A percentile compares a stretch with the other conserved stretches of the same genome.
Conservation (phyloP, 768 basidiomycete species). For the Mycena alexandri region DNA sequence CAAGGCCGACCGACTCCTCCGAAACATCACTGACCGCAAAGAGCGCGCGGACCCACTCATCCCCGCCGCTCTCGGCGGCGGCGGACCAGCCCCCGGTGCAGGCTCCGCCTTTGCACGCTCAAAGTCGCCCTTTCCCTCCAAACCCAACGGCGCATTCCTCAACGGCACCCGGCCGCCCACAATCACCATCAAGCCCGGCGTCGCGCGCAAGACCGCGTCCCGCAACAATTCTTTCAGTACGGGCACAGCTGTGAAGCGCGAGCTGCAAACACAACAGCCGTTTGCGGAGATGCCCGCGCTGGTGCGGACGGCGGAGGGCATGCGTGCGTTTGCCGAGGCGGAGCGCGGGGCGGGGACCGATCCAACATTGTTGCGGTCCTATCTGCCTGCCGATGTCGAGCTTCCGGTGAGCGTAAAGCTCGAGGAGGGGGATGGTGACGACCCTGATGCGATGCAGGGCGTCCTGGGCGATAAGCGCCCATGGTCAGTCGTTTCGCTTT, state of each 20-base stretch:
- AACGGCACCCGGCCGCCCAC: constrained; percentile 49
- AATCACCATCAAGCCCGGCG: constrained; percentile 40
- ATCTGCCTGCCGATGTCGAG: constrained; percentile 26
- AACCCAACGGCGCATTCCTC: constrained; percentile 44
- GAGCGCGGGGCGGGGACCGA: constrained; percentile 61
- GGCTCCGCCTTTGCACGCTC: constrained; percentile 23
- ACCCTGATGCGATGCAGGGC: constrained; percentile 47
- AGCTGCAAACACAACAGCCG: constrained; percentile 43
- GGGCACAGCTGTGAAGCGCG: constrained; percentile 37
- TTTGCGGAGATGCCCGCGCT: constrained; percentile 80
- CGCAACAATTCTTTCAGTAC: constrained; percentile 10
- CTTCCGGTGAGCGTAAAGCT: constrained; percentile 19
- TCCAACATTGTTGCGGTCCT: constrained; percentile 17
- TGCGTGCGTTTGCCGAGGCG: constrained; percentile 74
- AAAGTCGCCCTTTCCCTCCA: constrained; percentile 29
- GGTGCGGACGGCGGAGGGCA: constrained; percentile 78
- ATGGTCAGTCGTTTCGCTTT: constrained; percentile 27
- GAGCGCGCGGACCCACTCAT: constrained; percentile 82
- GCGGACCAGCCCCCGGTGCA: not conserved
- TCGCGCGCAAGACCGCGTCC: constrained; percentile 35
- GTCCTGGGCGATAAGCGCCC: constrained; percentile 75
- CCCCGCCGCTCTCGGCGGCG: constrained; percentile 53
- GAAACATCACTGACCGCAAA: constrained; percentile 89
- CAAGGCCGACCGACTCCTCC: constrained; percentile 89
- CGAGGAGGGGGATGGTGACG: constrained; percentile 52